Evolutionary conservation across 192 early-diverging fungal genomes (phyloP).

Genomic region (Rhizophagus prolifer): DNA sequence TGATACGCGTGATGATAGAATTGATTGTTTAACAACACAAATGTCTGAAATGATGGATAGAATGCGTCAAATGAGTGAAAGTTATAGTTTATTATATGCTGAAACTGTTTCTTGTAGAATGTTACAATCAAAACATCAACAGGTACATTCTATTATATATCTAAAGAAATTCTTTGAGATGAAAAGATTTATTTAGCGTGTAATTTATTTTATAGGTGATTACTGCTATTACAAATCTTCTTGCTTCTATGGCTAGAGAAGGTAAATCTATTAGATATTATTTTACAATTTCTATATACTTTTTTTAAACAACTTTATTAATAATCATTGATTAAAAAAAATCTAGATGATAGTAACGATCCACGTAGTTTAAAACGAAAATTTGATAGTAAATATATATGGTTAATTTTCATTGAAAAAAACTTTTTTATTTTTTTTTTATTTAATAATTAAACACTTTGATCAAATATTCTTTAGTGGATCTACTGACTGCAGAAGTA

Average conservation of each 20-base stretch:
- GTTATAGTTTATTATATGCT: conserved; percentile 18
- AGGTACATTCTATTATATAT: conserved; percentile 11
- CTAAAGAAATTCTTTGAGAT: not conserved
- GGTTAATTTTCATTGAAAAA: not conserved
- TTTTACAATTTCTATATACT: too few relatives aligned
- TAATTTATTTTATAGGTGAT: conserved; percentile 18
- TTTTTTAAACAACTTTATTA: not conserved
- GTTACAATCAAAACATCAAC: conserved; percentile 24
- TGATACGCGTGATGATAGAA: conserved; percentile 25
- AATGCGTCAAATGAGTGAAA: conserved; percentile 23
- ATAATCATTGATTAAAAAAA: not conserved
- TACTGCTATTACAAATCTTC: conserved; percentile 21
- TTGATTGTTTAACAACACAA: conserved; percentile 25
- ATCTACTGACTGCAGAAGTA: conserved; percentile 26
- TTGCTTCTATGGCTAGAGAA: conserved; percentile 18
- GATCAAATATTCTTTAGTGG: not conserved
- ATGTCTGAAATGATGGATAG: conserved; percentile 24
- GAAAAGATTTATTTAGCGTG: not conserved
- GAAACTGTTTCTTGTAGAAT: conserved; percentile 28
- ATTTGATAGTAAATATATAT: conserved; percentile 29
- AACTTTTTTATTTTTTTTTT: too few relatives aligned
- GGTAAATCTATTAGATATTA: conserved; percentile 12
- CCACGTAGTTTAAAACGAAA: conserved; percentile 20
- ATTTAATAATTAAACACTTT: not conserved
- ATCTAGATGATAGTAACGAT: conserved; percentile 2